Evolutionary conservation across 2,329 filamentous ascomycete genomes (phyloP).

Genomic region (Sordariomycetes sp.): DNA sequence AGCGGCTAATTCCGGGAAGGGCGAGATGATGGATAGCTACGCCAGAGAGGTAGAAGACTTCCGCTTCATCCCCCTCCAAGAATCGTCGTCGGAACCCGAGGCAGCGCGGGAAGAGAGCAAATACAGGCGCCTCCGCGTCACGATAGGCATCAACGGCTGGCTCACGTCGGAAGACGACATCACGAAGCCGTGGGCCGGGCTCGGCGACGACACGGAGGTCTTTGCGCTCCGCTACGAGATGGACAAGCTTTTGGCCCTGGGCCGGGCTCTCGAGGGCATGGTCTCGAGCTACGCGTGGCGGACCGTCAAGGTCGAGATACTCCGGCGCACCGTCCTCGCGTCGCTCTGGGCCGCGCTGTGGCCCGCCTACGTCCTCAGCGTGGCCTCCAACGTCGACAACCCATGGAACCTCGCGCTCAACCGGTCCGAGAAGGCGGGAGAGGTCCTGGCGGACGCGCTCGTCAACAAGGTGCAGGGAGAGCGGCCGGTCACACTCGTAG

Average conservation of each 20-base stretch:
- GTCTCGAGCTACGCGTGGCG: slow-evolving; percentile 66
- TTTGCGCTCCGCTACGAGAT: slow-evolving; percentile 82
- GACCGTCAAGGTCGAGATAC: slow-evolving; percentile 59
- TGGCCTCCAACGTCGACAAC: slow-evolving; percentile 62
- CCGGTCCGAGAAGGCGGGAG: slow-evolving; percentile 67
- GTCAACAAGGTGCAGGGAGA: slow-evolving; percentile 75
- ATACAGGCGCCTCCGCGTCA: slow-evolving; percentile 51
- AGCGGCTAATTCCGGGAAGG: slow-evolving; percentile 20
- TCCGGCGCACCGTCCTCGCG: slow-evolving; percentile 58
- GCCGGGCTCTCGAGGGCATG: slow-evolving; percentile 57
- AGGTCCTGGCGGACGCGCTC: slow-evolving; percentile 68
- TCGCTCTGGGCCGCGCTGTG: slow-evolving; percentile 56
- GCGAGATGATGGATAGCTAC: slow-evolving; percentile 78
- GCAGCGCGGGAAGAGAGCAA: not conserved
- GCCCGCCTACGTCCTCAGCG: slow-evolving; percentile 53
- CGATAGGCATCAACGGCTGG: slow-evolving; percentile 83
- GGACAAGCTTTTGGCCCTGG: slow-evolving; percentile 61
- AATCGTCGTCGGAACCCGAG: not conserved
- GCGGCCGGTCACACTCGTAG: slow-evolving; percentile 65
- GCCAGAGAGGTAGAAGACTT: slow-evolving; percentile 77
- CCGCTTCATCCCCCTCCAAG: slow-evolving; percentile 56
- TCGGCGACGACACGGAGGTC: slow-evolving; percentile 59
- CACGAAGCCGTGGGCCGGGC: slow-evolving; percentile 63
- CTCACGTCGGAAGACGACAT: slow-evolving; percentile 63
- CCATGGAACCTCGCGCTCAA: slow-evolving; percentile 68